Evolutionary conservation across 345 rosid species (phyloP).

Genomic region (Eucalyptus marginata): DNA sequence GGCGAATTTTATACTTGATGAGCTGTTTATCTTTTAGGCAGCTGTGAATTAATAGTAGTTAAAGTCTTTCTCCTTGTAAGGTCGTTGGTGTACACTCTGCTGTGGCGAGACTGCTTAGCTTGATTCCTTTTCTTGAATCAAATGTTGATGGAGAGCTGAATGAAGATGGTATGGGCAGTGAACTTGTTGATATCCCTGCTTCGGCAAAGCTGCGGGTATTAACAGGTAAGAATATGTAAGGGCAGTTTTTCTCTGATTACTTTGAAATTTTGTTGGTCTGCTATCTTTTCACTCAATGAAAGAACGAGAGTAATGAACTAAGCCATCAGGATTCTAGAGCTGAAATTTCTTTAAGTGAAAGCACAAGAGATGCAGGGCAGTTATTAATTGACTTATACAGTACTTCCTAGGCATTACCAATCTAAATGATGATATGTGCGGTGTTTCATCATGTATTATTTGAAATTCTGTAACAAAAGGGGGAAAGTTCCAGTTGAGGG

Average conservation of each 20-base stretch:
- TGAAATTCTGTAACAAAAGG: background rate
- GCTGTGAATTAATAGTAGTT: background rate
- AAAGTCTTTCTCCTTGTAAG: conserved; percentile 7
- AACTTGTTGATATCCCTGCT: conserved; percentile 26
- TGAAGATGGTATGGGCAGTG: conserved; percentile 32
- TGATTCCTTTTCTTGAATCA: conserved; percentile 52
- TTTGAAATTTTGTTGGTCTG: background rate
- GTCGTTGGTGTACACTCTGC: conserved; percentile 57
- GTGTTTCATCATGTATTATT: background rate
- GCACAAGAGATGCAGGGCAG: background rate
- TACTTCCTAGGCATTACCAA: background rate
- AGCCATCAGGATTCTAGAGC: background rate
- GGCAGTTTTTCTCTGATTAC: background rate
- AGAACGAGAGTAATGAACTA: background rate
- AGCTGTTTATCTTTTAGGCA: background rate
- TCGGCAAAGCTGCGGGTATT: conserved; percentile 48
- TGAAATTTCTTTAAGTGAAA: background rate
- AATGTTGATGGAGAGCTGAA: conserved; percentile 13
- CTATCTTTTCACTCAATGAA: background rate
- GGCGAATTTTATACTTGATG: background rate
- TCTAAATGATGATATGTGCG: background rate
- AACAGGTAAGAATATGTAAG: conserved; percentile 28
- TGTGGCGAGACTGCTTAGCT: conserved; percentile 35
- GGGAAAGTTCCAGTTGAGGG: background rate
- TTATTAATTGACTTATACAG: background rate